These are phyloP conservation scores for Trichoderma guizhouense DNA, from an alignment of 2,329 filamentous ascomycete species.

Conservation along the genomic window DNA sequence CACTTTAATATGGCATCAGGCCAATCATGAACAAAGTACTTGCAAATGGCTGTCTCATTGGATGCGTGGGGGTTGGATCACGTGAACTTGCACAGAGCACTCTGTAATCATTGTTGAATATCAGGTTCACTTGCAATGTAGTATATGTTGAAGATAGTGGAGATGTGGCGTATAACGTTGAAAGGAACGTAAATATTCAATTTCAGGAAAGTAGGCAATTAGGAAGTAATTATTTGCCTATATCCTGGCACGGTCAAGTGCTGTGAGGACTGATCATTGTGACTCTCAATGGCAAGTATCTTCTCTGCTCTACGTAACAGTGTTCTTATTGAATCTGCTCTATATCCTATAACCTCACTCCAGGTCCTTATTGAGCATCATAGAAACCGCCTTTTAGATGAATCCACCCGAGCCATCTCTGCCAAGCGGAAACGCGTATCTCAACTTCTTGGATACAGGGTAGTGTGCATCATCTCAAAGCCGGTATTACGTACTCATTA, in stretches of 20 bases:
- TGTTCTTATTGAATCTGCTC: background rate
- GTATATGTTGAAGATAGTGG: background rate
- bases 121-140: background rate
- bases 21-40: background rate
- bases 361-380: background rate
- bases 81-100: background rate
- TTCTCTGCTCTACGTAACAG: background rate
- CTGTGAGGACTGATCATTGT: background rate
- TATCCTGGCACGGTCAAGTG: background rate
- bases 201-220: background rate
- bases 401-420: background rate
- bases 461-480: background rate
- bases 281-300: background rate
- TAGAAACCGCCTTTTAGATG: background rate
- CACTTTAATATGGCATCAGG: background rate
- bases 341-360: background rate
- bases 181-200: background rate
- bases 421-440: background rate
- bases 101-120: background rate
- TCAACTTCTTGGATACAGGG: background rate
- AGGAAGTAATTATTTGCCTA: background rate
- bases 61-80: background rate
- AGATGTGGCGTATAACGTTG: too few relatives aligned
- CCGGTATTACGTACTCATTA: background rate
- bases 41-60: background rate